Conservation (phyloP, 176 grass and related monocot species). For the Triticum monococcum region DNA sequence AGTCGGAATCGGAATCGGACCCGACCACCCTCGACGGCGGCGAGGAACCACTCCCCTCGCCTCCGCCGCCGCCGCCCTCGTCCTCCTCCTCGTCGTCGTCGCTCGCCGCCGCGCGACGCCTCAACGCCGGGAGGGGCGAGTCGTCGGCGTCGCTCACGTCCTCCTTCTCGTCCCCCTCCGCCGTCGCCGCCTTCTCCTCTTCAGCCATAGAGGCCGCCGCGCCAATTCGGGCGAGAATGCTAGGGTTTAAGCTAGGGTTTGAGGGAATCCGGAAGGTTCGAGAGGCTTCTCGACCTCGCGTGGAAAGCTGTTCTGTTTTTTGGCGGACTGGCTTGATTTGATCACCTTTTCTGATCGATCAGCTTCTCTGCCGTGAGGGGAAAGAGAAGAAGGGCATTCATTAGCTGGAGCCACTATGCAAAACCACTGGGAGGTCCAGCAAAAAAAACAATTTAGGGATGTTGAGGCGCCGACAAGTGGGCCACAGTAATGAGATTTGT, state of each 20-base stretch:
- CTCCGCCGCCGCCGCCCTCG: neutral
- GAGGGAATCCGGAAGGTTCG: constrained; percentile 29
- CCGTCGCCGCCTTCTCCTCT: constrained; percentile 6
- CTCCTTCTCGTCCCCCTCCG: constrained; percentile 18
- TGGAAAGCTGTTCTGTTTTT: constrained; percentile 1
- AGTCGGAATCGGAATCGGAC: constrained; percentile 60
- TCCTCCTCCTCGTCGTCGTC: constrained; percentile 53
- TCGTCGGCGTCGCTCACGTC: constrained; percentile 61
- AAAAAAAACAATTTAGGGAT: neutral
- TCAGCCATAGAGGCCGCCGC: neutral
- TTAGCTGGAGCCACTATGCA: neutral
- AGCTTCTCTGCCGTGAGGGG: neutral
- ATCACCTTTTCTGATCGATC: constrained; percentile 23
- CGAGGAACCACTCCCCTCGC: neutral
- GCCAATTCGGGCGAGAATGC: constrained; percentile 2
- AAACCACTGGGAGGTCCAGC: neutral
- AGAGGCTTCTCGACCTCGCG: constrained; percentile 16
- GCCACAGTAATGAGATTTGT: neutral
- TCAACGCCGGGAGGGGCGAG: constrained; percentile 44
- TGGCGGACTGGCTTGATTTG: constrained; percentile 1
- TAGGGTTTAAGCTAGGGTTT: constrained; percentile 42
- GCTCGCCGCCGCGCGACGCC: constrained; percentile 56
- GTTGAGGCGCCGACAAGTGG: neutral
- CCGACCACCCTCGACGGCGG: neutral
- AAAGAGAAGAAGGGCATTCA: constrained; percentile 7